These are phyloP conservation scores for Chrysosphaeria jannelii DNA, from an alignment of 2,329 filamentous ascomycete genomes.

Conservation along the genomic window DNA sequence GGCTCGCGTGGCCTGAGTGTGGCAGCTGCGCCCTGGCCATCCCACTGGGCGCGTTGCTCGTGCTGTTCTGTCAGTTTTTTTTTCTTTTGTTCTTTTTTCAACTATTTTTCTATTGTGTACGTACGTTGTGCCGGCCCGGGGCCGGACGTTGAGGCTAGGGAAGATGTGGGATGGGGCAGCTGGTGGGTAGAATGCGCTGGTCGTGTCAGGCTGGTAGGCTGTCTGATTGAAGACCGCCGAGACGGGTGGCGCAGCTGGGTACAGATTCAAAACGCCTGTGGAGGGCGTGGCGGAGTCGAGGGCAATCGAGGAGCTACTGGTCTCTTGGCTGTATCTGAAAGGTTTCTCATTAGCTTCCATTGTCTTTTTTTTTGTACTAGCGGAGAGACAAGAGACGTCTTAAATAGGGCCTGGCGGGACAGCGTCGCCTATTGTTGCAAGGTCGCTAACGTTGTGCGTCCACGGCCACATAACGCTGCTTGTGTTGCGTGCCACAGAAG, in stretches of 20 bases:
- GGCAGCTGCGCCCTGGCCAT: conserved; percentile 30
- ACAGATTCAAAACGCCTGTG: conserved; percentile 19
- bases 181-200: conserved; percentile 15
- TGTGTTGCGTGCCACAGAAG: conserved; percentile 6
- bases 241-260: conserved; percentile 15
- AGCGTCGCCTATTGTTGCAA: conserved; percentile 1
- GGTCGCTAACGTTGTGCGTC: conserved; percentile 10
- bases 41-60: conserved; percentile 19
- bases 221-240: conserved; percentile 16
- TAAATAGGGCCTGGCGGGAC: no score
- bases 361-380: conserved; percentile 1
- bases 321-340: conserved; percentile 22
- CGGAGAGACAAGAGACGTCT: not conserved
- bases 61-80: conserved; percentile 7
- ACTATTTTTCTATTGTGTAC: conserved; percentile 7
- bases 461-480: conserved; percentile 9
- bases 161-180: conserved; percentile 14
- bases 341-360: conserved; percentile 4
- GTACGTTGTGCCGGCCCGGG: conserved; percentile 24
- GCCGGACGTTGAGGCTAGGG: conserved; percentile 15
- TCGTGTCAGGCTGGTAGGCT: conserved; percentile 18
- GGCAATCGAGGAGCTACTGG: conserved; percentile 19
- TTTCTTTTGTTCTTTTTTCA: conserved; percentile 3
- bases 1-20: conserved; percentile 17
- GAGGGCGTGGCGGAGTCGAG: conserved; percentile 21